phyloP scores from a whole-genome alignment of 306 rosid species.

The Macrotyloma uniflorum region DNA sequence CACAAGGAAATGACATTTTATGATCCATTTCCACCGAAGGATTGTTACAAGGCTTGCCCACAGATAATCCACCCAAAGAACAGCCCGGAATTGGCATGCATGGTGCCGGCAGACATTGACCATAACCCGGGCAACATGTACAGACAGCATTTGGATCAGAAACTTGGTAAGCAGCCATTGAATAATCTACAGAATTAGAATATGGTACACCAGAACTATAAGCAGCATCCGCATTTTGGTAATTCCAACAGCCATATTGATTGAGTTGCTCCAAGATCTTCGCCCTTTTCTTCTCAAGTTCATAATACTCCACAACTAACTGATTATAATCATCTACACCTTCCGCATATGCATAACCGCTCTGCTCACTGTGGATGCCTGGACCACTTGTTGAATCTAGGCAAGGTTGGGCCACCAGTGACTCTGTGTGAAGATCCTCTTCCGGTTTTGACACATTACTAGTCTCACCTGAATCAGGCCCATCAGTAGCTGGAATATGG shows the following conservation, averaged over 20 bases:
- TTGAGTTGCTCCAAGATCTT: constrained; percentile 74
- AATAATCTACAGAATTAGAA: constrained; percentile 48
- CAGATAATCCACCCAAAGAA: constrained; percentile 47
- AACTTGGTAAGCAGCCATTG: constrained; percentile 43
- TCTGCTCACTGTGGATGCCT: constrained; percentile 35
- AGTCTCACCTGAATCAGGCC: constrained; percentile 45
- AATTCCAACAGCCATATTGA: constrained; percentile 64
- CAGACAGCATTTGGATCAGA: constrained; percentile 51
- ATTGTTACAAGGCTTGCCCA: constrained; percentile 41
- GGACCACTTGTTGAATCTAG: constrained; percentile 42
- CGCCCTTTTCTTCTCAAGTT: constrained; percentile 81
- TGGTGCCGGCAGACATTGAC: constrained; percentile 45
- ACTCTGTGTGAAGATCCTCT: constrained; percentile 45
- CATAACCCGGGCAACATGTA: constrained; percentile 60
- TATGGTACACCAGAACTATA: constrained; percentile 40
- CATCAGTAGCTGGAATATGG: constrained; percentile 30
- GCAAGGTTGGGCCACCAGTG: constrained; percentile 39
- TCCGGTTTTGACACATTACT: constrained; percentile 39
- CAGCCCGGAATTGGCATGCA: constrained; percentile 51
- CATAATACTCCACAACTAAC: constrained; percentile 67
- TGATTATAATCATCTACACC: constrained; percentile 60
- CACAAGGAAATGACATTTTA: constrained; percentile 44
- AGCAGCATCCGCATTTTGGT: constrained; percentile 50
- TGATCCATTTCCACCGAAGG: constrained; percentile 46
- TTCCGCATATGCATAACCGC: constrained; percentile 46